Evolutionary conservation across 1,139 yeast genomes (phyloP).

Genomic region (Nakaseomyces uthaithaninus): DNA sequence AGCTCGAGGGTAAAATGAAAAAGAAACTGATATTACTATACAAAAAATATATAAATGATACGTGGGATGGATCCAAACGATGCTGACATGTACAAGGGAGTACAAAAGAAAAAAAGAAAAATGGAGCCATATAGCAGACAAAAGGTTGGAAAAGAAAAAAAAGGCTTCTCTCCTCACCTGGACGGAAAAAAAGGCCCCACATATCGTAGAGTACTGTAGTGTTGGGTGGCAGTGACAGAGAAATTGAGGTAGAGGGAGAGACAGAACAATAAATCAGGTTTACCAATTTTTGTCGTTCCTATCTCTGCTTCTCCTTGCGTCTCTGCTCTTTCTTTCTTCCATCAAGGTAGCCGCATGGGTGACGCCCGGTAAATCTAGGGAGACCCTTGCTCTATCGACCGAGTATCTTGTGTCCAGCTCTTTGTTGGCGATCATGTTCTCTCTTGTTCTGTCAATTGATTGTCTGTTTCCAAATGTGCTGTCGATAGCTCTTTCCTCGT

Average conservation of each 20-base stretch:
- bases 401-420: constrained; percentile 34
- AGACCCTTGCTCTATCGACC: constrained; percentile 34
- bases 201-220: no score
- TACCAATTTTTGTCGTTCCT: not conserved
- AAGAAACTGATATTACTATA: no score
- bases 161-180: no score
- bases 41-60: no score
- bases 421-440: constrained; percentile 31
- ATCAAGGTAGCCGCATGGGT: constrained; percentile 33
- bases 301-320: not conserved
- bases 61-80: no score
- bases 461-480: constrained; percentile 19
- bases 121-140: no score
- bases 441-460: constrained; percentile 34
- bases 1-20: no score
- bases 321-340: constrained; percentile 20
- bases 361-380: constrained; percentile 36
- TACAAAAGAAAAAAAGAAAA: no score
- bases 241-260: not conserved
- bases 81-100: no score
- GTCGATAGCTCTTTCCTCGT: constrained; percentile 6
- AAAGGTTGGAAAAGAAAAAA: no score
- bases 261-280: not conserved
- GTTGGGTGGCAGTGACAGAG: not conserved
- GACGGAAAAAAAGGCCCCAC: no score